These are phyloP conservation scores for Colletotrichum sp. DNA, from an alignment of 2,329 filamentous ascomycete species.

Conservation along the genomic window DNA sequence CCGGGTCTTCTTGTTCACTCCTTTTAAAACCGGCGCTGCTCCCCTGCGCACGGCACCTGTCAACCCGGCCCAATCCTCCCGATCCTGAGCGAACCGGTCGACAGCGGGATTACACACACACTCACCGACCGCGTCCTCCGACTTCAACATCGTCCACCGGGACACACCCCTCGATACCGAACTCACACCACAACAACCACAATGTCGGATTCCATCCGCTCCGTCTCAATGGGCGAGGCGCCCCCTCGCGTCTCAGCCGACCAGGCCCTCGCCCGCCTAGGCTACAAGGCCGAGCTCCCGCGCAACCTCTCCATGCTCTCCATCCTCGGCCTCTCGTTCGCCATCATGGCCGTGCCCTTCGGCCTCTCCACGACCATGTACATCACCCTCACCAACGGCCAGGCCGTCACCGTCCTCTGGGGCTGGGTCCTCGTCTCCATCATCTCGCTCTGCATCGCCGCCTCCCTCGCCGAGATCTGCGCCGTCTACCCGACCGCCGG, in stretches of 20 bases:
- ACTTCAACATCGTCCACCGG: not conserved
- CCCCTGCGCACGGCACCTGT: not conserved
- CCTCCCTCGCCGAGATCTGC: conserved; percentile 72
- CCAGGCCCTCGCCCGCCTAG: conserved; percentile 45
- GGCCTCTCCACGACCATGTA: conserved; percentile 72
- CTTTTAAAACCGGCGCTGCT: not conserved
- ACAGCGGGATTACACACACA: not conserved
- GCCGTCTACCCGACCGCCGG: conserved; percentile 72
- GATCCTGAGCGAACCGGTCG: not conserved
- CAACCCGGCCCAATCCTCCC: not conserved
- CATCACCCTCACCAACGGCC: conserved; percentile 71
- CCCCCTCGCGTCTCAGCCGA: conserved; percentile 13
- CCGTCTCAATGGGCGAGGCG: conserved; percentile 2
- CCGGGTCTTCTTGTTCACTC: not conserved
- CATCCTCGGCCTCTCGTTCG: conserved; percentile 71
- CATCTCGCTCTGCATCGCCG: conserved; percentile 67
- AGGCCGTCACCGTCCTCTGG: conserved; percentile 72
- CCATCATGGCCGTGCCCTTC: conserved; percentile 76
- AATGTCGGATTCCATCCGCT: not conserved
- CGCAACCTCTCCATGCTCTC: conserved; percentile 58
- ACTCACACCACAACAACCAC: not conserved
- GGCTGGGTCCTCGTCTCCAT: conserved; percentile 72
- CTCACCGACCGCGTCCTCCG: not conserved
- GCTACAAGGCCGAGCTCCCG: conserved; percentile 54
- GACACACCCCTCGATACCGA: not conserved